Evolutionary conservation across 805 yeast genomes (phyloP).

Genomic region (Myxozyma sirexii): DNA sequence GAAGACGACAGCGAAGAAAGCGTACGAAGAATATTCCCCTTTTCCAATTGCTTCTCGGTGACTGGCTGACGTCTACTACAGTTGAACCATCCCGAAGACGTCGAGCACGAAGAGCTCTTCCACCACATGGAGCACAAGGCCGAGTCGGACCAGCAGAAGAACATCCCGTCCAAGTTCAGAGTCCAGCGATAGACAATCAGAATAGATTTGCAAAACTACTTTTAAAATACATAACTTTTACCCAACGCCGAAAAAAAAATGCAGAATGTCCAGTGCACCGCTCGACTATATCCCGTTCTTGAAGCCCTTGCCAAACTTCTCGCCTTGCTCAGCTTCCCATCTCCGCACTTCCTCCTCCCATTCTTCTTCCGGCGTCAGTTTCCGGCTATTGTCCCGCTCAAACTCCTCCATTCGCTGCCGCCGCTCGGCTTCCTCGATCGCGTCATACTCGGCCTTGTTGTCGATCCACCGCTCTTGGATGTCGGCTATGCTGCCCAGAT

Average conservation of each 20-base stretch:
- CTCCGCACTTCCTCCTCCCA: slow-evolving; percentile 66
- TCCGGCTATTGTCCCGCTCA: slow-evolving; percentile 43
- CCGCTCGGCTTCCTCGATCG: slow-evolving; percentile 54
- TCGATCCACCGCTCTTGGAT: slow-evolving; percentile 96
- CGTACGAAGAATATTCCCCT: slow-evolving; percentile 17
- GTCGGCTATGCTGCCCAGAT: slow-evolving; percentile 56
- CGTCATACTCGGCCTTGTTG: slow-evolving; percentile 75
- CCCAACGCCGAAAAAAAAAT: slow-evolving; percentile 6
- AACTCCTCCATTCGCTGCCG: slow-evolving; percentile 49
- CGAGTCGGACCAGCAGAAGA: slow-evolving; percentile 21
- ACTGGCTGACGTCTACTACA: too few relatives aligned
- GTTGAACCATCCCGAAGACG: slow-evolving; percentile 20
- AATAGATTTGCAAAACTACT: too few relatives aligned
- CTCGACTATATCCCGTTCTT: slow-evolving; percentile 7
- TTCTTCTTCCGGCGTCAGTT: slow-evolving; percentile 63
- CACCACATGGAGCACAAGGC: slow-evolving; percentile 31
- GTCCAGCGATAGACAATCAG: slow-evolving; percentile 22
- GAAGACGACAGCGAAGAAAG: slow-evolving; percentile 33
- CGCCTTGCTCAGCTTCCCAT: slow-evolving; percentile 53
- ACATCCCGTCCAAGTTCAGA: slow-evolving; percentile 30
- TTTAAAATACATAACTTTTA: too few relatives aligned
- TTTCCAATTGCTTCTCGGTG: too few relatives aligned
- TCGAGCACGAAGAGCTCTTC: slow-evolving; percentile 32
- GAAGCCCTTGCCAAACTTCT: slow-evolving; percentile 14
- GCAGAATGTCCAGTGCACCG: not conserved